Conservation (phyloP, 352 stramenopile genomes). For the Phytophthora boehmeriae region DNA sequence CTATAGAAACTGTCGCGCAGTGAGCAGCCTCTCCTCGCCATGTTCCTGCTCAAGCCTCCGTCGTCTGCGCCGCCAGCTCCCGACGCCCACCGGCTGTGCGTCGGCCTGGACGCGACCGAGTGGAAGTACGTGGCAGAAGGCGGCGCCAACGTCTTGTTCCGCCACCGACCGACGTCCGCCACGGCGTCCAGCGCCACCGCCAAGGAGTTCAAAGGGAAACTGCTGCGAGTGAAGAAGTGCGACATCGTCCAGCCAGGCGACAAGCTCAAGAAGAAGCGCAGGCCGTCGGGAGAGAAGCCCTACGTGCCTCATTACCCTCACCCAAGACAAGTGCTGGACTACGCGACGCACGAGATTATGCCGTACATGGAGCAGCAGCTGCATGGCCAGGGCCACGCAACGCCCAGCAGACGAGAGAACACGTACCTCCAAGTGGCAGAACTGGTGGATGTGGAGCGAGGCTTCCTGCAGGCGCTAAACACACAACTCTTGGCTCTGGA, state of each 20-base stretch:
- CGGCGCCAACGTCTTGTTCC: constrained; percentile 86
- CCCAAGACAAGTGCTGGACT: constrained; percentile 68
- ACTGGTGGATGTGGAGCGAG: constrained; percentile 62
- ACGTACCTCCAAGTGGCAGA: constrained; percentile 75
- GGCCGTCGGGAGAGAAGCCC: constrained; percentile 20
- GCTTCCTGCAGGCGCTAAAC: constrained; percentile 72
- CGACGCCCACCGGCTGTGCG: constrained; percentile 17
- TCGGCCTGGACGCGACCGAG: constrained; percentile 49
- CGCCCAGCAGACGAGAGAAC: constrained; percentile 16
- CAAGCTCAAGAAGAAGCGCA: constrained; percentile 39
- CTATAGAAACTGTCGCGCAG: neutral
- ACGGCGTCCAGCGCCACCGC: constrained; percentile 21
- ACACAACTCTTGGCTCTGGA: constrained; percentile 63
- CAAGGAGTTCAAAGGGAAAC: constrained; percentile 63
- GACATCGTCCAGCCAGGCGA: constrained; percentile 38
- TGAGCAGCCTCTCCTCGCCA: constrained; percentile 8
- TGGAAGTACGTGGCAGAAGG: constrained; percentile 91
- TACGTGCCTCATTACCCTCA: constrained; percentile 75
- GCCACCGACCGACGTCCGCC: constrained; percentile 50
- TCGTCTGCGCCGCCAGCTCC: constrained; percentile 18
- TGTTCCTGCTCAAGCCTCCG: constrained; percentile 61
- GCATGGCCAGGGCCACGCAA: constrained; percentile 5
- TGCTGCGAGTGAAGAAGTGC: constrained; percentile 88
- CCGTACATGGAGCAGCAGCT: constrained; percentile 63
- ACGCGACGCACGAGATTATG: constrained; percentile 78